A percentile compares a stretch with the other conserved stretches of the same genome.
These are phyloP conservation scores for Cyamopsis tetragonoloba DNA, from an alignment of 306 rosid species.

Conservation along the genomic window DNA sequence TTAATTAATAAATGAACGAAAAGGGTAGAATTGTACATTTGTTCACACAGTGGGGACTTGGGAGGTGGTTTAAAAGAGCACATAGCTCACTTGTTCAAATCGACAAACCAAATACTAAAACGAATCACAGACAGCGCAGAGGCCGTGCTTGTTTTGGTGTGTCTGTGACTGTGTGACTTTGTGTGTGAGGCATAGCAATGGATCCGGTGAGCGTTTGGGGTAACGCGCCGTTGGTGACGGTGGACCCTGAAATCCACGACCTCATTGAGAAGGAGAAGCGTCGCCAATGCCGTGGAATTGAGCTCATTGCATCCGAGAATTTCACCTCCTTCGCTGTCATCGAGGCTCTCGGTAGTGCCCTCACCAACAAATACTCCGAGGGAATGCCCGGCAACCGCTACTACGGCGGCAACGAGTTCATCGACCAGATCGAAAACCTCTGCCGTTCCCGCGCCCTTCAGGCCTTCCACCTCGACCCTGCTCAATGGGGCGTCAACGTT, in stretches of 20 bases:
- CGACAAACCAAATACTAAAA: too few species aligned
- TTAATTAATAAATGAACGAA: too few species aligned
- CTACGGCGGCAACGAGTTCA: slow-evolving; percentile 92
- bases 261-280: slow-evolving; percentile 88
- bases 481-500: slow-evolving; percentile 81
- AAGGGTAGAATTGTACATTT: slow-evolving; percentile 18
- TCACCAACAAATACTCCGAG: slow-evolving; percentile 91
- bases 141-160: too few species aligned
- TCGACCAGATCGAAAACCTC: slow-evolving; percentile 81
- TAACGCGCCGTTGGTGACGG: slow-evolving; percentile 49
- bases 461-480: slow-evolving; percentile 57
- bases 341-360: slow-evolving; percentile 82
- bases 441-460: slow-evolving; percentile 82
- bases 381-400: slow-evolving; percentile 92
- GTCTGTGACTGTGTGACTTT: too few species aligned
- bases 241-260: slow-evolving; percentile 83
- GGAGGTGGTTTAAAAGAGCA: not conserved
- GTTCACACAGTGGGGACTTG: not conserved
- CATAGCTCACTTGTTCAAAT: too few species aligned
- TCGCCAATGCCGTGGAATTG: slow-evolving; percentile 91
- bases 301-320: slow-evolving; percentile 88
- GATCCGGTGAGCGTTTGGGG: slow-evolving; percentile 79
- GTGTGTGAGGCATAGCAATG: slow-evolving; percentile 35
- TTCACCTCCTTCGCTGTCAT: slow-evolving; percentile 96
- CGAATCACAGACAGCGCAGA: too few species aligned